Evolutionary conservation across 2,329 filamentous ascomycete species (phyloP).

Genomic region (Beauveria asiatica): DNA sequence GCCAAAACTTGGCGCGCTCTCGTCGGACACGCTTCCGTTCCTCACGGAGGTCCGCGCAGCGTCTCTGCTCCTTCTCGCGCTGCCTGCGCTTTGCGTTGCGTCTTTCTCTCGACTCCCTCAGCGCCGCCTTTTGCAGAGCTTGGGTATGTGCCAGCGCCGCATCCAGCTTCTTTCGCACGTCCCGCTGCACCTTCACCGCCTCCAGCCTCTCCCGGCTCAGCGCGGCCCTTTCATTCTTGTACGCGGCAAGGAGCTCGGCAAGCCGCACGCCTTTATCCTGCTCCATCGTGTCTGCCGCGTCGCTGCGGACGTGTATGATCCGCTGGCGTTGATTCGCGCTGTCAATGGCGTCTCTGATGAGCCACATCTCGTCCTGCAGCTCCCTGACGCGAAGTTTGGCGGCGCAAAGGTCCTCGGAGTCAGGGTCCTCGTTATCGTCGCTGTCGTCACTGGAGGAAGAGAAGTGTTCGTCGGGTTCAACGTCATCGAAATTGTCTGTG

Average conservation of each 20-base stretch:
- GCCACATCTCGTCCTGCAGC: constrained; percentile 18
- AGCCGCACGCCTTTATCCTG: constrained; percentile 26
- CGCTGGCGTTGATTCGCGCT: constrained; percentile 27
- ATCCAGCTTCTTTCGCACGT: constrained; percentile 26
- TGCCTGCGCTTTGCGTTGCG: constrained; percentile 23
- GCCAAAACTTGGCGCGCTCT: constrained; percentile 40
- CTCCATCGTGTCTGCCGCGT: constrained; percentile 23
- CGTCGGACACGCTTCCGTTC: constrained; percentile 36
- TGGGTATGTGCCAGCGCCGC: constrained; percentile 17
- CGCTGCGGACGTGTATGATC: constrained; percentile 33
- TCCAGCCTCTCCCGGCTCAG: constrained; percentile 32
- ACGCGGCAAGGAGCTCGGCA: constrained; percentile 29
- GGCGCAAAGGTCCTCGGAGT: constrained; percentile 17
- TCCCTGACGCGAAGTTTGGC: constrained; percentile 23
- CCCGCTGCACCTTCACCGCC: constrained; percentile 23
- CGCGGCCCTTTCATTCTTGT: constrained; percentile 33
- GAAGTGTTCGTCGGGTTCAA: constrained; percentile 39
- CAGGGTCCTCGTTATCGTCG: constrained; percentile 16
- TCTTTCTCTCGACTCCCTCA: constrained; percentile 24
- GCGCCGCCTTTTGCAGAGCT: constrained; percentile 17
- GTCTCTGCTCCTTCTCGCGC: constrained; percentile 25
- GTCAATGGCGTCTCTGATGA: constrained; percentile 14
- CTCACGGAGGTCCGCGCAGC: constrained; percentile 27
- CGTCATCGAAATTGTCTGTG: constrained; percentile 43
- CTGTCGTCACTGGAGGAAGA: constrained; percentile 25